Evolutionary conservation across 108 stramenopile species (phyloP), one percentile per base, ranked within the genome.

Genomic region (Fragilariopsis cylindrus): DNA sequence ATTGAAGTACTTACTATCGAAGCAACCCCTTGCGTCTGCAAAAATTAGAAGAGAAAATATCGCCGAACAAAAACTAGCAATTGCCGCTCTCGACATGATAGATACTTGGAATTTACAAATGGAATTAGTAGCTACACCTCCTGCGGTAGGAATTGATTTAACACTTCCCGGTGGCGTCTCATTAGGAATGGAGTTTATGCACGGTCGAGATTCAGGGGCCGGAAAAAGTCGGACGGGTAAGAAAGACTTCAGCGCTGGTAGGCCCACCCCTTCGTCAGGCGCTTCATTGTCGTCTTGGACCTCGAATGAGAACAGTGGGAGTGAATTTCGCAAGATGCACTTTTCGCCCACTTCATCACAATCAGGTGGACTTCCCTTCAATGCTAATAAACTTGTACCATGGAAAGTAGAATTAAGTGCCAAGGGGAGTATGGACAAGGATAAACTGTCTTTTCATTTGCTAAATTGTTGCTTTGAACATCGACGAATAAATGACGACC

Each of bases 11-110:
- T 69, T 96, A 55, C 19, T 91, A 63, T 85, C 92, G 4, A 54
- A 79, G 4, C 92, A 96, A 71, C 95, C 95, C 3, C 78, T 96
- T 68, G 92, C 94, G 3, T 88, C 90, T 19, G 94, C 92, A 0
- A 76, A 77, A 50, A 62, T 96, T 7, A 79, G 68, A n/a, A 69
- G 90, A 41, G 90, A 92, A 65, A 89, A 90, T 42, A 91, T 96
- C 57, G 83, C 88, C 4, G 90, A 90, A 73, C 76, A 90, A 50
- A 73, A 69, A 63, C 90, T 96, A 76, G 78, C 85, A 8, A 57
- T 90, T 45, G 94, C 94, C 9, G 70, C 78, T 3, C 60, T 92
- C 57, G 82, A 88, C 54, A 79, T 83, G 3, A 73, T 88, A 40
- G 89, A 90, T n/a, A 52, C 79, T 43, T 95, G 90, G 86, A 85